These are phyloP conservation scores for Fusarium cicatricum DNA, from an alignment of 2,329 filamentous ascomycete species.

Conservation along the genomic window DNA sequence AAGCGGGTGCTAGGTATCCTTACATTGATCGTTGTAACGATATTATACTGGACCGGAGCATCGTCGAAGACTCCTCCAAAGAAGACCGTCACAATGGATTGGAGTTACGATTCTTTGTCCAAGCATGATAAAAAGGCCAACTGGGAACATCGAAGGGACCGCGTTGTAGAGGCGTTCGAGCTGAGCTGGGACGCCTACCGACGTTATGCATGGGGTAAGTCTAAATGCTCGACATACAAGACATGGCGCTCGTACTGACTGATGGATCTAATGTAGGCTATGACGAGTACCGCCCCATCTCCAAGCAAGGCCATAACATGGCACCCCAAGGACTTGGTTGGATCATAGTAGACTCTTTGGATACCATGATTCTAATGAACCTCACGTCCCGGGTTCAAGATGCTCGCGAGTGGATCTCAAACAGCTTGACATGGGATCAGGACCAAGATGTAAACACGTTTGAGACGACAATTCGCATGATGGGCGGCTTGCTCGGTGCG, in stretches of 20 bases:
- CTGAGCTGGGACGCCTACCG: slow-evolving; percentile 94
- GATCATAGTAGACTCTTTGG: slow-evolving; percentile 96
- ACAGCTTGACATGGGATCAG: slow-evolving; percentile 84
- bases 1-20: slow-evolving; percentile 66
- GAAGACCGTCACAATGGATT: slow-evolving; percentile 53
- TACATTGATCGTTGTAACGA: slow-evolving; percentile 61
- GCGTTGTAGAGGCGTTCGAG: slow-evolving; percentile 88
- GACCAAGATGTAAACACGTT: slow-evolving; percentile 97
- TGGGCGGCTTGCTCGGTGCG: slow-evolving; percentile 90
- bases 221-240: background rate
- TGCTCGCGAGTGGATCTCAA: slow-evolving; percentile 88
- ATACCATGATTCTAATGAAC: slow-evolving; percentile 99
- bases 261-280: slow-evolving; percentile 60
- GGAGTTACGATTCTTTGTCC: slow-evolving; percentile 66
- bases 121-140: slow-evolving; percentile 61
- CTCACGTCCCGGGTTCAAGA: slow-evolving; percentile 84
- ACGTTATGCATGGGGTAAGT: slow-evolving; percentile 90
- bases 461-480: slow-evolving; percentile 97
- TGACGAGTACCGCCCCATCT: slow-evolving; percentile 87
- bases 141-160: slow-evolving; percentile 80
- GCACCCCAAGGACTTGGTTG: slow-evolving; percentile 88
- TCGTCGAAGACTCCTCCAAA: slow-evolving; percentile 50
- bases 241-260: slow-evolving; percentile 39
- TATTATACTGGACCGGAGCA: slow-evolving; percentile 76
- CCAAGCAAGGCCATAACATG: slow-evolving; percentile 85